Conservation (phyloP, 331 rosid species). For the Telfairia occidentalis region DNA sequence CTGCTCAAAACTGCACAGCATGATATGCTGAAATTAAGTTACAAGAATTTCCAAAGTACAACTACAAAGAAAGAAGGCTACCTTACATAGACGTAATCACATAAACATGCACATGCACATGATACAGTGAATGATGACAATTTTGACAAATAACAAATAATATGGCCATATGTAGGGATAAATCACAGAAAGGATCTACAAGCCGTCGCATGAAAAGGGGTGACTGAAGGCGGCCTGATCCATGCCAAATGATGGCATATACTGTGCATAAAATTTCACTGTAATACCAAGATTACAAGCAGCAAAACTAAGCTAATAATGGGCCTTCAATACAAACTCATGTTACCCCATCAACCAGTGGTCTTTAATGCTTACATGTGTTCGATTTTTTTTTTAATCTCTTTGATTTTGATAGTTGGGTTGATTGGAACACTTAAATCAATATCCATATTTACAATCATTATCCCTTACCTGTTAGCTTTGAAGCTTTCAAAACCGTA, state of each 20-base stretch:
- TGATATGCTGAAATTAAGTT: conserved; percentile 44
- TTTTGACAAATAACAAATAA: not conserved
- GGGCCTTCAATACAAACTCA: not conserved
- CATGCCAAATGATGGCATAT: not conserved
- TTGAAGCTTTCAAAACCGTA: conserved; percentile 98
- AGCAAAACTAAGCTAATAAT: not conserved
- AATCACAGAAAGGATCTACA: not conserved
- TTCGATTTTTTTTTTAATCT: not conserved
- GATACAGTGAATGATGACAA: not conserved
- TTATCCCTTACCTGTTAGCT: conserved; percentile 67
- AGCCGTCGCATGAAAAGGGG: not conserved
- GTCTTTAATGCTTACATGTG: not conserved
- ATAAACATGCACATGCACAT: conserved; percentile 1
- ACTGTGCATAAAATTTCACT: not conserved
- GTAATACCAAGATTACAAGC: not conserved
- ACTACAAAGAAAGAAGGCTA: conserved; percentile 17
- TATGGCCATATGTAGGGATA: not conserved
- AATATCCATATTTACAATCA: conserved; percentile 2
- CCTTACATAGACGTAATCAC: conserved; percentile 20
- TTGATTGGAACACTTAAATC: not conserved
- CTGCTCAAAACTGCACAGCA: conserved; percentile 91
- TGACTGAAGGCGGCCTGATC: not conserved
- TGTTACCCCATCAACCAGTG: not conserved
- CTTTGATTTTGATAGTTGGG: not conserved
- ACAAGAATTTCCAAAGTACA: conserved; percentile 24